Percentiles rank a stretch among this genome's conserved stretches.
phyloP scores from a whole-genome alignment of 164 flowering plant genomes.

The Tetracentron sinense region DNA sequence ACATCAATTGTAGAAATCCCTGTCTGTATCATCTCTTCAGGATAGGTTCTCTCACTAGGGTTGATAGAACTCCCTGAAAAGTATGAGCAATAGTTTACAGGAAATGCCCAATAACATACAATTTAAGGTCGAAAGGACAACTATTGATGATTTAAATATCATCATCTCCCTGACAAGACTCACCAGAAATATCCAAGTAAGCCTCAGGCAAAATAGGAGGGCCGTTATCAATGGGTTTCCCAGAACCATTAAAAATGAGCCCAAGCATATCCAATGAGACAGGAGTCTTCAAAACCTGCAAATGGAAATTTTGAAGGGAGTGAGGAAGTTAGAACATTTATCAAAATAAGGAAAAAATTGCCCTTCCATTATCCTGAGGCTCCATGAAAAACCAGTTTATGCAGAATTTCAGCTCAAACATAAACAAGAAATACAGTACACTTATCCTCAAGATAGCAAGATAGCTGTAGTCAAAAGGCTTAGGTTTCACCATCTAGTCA shows the following conservation, averaged over 20 bases:
- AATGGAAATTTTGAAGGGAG: constrained; percentile 5
- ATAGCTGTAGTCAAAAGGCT: too few species aligned
- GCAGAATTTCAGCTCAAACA: too few species aligned
- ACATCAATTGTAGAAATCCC: constrained; percentile 99
- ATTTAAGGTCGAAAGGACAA: not conserved
- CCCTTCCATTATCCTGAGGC: too few species aligned
- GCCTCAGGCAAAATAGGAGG: constrained; percentile 98
- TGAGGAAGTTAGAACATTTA: not conserved
- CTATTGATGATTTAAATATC: too few species aligned
- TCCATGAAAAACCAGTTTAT: too few species aligned
- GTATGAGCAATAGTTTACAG: constrained; percentile 4
- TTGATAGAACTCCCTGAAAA: constrained; percentile 88
- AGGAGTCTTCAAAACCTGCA: constrained; percentile 94
- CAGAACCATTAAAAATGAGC: constrained; percentile 97
- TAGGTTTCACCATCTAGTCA: too few species aligned
- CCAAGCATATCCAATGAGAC: constrained; percentile 99
- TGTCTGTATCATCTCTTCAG: constrained; percentile 99
- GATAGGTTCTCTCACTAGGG: constrained; percentile 99
- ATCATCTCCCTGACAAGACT: constrained; percentile 8
- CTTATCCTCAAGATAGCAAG: too few species aligned
- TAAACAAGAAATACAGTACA: too few species aligned
- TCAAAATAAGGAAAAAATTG: too few species aligned
- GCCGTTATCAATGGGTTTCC: constrained; percentile 97
- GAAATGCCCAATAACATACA: not conserved
- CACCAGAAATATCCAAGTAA: constrained; percentile 94